Base-by-base conservation (phyloP, 352 stramenopile species). In the Phytophthora macrochlamydospora region DNA sequence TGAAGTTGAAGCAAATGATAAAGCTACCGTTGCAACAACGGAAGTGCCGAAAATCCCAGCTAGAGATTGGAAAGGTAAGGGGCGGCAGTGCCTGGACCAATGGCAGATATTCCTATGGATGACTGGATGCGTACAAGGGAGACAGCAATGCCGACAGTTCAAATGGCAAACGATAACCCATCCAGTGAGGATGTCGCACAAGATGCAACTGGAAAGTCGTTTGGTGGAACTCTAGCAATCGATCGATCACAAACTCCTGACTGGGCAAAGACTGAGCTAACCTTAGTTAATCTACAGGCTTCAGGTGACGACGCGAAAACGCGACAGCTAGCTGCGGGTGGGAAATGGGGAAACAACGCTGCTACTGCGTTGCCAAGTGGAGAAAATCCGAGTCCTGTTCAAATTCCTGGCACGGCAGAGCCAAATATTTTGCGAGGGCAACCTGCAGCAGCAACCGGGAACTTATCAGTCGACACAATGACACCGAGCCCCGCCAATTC, bases 111-210 rank as follows among this genome's bases (percentile, higher is more conserved):
- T 0, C 75, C 78, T 3, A 88, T 91, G 64, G 85, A 91, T 43
- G 76, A 90, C 1, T 93, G 85, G 85, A 93, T 93, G 83, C 52
- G 71, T 37, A 93, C 83, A 7, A 79, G 79, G n/a, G 60, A 75
- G 9, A 79, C 76, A 4, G 80, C 80, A 24, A 90, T 80, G 58
- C 76, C 74, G 40, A 79, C 79, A 3, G 62, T 81, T n/a, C 24
- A 69, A 33, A 64, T 83, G 2, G 37, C 48, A n/a, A 61, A 73
- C 28, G 59, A 73, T 6, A 38, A 50, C 13, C 18, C 11, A n/a
- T 29, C 13, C 18, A 14, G 50, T 48, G n/a, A 13, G 38, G 51
- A 3, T n/a, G 7, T 31, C 11, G 35, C 33, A 28, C 31, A 43
- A 28, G 56, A 69, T 9, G 13, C 44, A 45, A 29, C 24, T 14